Base-by-base conservation (phyloP, 2,329 filamentous ascomycete genomes). In the Hypoxylon sp. region DNA sequence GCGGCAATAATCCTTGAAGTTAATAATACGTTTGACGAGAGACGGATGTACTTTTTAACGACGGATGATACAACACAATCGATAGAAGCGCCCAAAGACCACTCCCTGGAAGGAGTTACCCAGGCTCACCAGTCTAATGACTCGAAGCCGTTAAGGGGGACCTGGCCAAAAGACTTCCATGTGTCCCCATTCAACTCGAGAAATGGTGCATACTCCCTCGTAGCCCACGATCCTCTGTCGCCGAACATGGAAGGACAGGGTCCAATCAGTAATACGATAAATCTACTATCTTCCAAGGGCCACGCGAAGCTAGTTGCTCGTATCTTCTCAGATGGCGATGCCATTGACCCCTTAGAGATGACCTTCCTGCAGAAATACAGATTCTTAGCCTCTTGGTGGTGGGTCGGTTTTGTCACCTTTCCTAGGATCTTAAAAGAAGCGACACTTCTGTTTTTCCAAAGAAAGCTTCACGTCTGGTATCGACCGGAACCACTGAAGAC, bases 1-100 rank as follows among this genome's bases (percentile, higher is more conserved):
- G 85, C 83, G 24, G 89, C 88, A 61, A 88, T 93, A 79, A 83
- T 94, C 1, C 76, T 92, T 0, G 92, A 94, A 77, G 90, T 94
- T 50, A 93, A 92, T 78, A 94, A 94, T 73, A 92, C 91, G 0
- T 94, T 93, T 74, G 90, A 88, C 53, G 92, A 94, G 78, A 84
- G 90, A 55, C 86, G 90, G 9, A 86, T 91, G 78, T 92, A 92
- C 73, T 82, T 90, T 37, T 79, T 92, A 11, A 83, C 84, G 26
- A 78, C 80, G n/a, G 78, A 79, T 46, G 67, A 71, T 63, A 17
- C 33, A 11, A 47, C 22, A 37, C 39, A 61, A 48, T 65, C 54
- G 53, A 63, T 51, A 51, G 44, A 59, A 14, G 53, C 17, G 3
- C 33, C 33, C 37, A 53, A 75, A 19, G 70, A 73, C 17, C 60